A percentile compares a stretch with the other conserved stretches of the same genome.
Conservation (phyloP, 805 yeast genomes). For the Teunomyces cretensis region DNA sequence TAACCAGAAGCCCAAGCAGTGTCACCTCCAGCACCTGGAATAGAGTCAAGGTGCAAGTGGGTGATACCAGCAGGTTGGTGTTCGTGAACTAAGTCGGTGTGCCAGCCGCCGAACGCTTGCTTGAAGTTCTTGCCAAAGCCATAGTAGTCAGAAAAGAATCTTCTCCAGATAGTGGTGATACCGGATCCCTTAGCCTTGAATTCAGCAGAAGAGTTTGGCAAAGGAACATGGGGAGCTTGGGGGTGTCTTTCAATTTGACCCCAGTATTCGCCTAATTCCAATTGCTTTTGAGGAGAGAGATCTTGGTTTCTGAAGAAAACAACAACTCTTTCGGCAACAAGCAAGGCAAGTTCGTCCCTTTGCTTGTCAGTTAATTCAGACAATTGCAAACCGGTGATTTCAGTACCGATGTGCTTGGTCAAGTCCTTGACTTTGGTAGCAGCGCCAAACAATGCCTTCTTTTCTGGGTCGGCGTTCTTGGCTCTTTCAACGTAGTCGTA, state of each 20-base stretch:
- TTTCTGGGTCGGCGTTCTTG: conserved; percentile 35
- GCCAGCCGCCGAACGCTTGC: conserved; percentile 31
- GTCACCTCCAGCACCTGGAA: conserved; percentile 53
- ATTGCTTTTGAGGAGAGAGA: conserved; percentile 41
- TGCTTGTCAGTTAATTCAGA: conserved; percentile 42
- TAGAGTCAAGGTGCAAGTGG: conserved; percentile 51
- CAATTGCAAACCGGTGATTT: conserved; percentile 47
- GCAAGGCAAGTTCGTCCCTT: conserved; percentile 47
- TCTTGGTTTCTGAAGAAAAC: conserved; percentile 53
- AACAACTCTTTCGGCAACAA: conserved; percentile 50
- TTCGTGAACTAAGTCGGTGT: conserved; percentile 57
- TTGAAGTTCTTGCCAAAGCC: conserved; percentile 1
- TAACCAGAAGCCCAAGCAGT: conserved; percentile 54
- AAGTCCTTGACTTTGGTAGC: conserved; percentile 42
- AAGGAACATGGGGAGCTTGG: conserved; percentile 27
- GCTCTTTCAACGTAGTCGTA: conserved; percentile 36
- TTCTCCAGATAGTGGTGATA: conserved; percentile 8
- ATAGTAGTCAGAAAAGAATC: conserved; percentile 8
- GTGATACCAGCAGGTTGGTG: conserved; percentile 57
- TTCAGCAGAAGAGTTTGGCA: conserved; percentile 6
- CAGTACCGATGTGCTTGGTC: conserved; percentile 51
- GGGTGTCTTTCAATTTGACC: conserved; percentile 47
- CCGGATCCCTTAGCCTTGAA: conserved; percentile 8
- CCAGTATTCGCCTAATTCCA: conserved; percentile 45
- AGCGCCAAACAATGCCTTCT: conserved; percentile 39